phyloP scores from a whole-genome alignment of 1,284 basidiomycete species.

The Rhodotorula sp. region DNA sequence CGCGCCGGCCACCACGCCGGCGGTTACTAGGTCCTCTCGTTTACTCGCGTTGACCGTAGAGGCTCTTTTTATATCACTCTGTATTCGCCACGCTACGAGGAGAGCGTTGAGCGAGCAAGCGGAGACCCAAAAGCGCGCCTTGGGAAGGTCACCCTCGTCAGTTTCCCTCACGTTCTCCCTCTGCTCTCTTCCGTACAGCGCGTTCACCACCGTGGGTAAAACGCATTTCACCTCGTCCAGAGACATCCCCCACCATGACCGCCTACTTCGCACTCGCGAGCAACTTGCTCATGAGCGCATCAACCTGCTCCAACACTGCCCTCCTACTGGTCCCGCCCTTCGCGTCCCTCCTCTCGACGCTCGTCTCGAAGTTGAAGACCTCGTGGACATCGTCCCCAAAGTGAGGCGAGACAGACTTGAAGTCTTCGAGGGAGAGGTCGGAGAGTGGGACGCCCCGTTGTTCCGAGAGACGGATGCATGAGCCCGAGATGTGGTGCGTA shows the following conservation, averaged over 20 bases:
- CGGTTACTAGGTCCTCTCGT: too few relatives aligned
- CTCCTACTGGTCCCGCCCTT: conserved; percentile 85
- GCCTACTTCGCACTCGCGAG: conserved; percentile 9
- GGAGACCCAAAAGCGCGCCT: too few relatives aligned
- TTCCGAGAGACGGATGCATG: conserved; percentile 91
- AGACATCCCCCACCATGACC: neutral
- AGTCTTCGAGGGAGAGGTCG: conserved; percentile 75
- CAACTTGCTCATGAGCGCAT: conserved; percentile 37
- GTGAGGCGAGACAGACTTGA: conserved; percentile 67
- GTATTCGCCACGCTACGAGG: too few relatives aligned
- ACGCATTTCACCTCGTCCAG: too few relatives aligned
- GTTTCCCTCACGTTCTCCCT: too few relatives aligned
- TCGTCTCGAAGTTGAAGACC: conserved; percentile 89
- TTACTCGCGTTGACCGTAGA: too few relatives aligned
- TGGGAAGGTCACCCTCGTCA: too few relatives aligned
- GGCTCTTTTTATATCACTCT: too few relatives aligned
- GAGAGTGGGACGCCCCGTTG: conserved; percentile 74
- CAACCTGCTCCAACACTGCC: conserved; percentile 81
- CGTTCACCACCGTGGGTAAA: too few relatives aligned
- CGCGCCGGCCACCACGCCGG: too few relatives aligned
- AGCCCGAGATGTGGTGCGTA: conserved; percentile 96
- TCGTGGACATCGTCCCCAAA: conserved; percentile 72
- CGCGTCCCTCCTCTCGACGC: conserved; percentile 88
- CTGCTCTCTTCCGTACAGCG: too few relatives aligned
- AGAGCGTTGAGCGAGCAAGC: too few relatives aligned